Conservation (phyloP, 2,329 filamentous ascomycete genomes). For the Colletotrichum scovillei region DNA sequence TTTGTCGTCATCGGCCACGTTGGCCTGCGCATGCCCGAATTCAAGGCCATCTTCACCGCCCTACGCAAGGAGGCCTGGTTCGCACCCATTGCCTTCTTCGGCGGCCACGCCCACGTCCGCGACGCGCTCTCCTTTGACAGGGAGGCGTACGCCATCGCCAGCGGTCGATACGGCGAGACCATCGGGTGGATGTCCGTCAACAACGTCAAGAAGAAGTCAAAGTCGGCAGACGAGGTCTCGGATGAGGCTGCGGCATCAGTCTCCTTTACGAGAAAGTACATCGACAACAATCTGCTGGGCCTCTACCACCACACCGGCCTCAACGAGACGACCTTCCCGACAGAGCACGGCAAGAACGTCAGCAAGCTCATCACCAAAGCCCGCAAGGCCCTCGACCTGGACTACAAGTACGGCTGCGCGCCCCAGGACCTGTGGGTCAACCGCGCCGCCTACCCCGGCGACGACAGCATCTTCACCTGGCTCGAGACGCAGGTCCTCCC, state of each 20-base stretch:
- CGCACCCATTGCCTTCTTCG: constrained; percentile 91
- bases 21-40: constrained; percentile 83
- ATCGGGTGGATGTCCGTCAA: constrained; percentile 92
- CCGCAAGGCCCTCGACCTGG: constrained; percentile 77
- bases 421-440: constrained; percentile 86
- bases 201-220: constrained; percentile 61
- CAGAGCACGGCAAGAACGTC: constrained; percentile 78
- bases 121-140: constrained; percentile 85
- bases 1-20: constrained; percentile 91
- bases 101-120: constrained; percentile 89
- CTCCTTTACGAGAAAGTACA: constrained; percentile 83
- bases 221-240: constrained; percentile 40
- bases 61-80: constrained; percentile 83
- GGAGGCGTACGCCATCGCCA: constrained; percentile 82
- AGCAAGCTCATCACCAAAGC: constrained; percentile 76
- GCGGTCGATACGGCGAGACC: constrained; percentile 93
- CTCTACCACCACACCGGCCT: constrained; percentile 83
- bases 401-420: constrained; percentile 83
- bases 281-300: constrained; percentile 92
- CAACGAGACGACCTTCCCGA: constrained; percentile 79
- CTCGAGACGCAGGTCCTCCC: constrained; percentile 82
- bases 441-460: constrained; percentile 77
- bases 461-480: constrained; percentile 84
- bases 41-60: constrained; percentile 79
- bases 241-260: constrained; percentile 47